Percentiles rank a stretch among this genome's conserved stretches.
phyloP scores from a whole-genome alignment of 495 filamentous ascomycete genomes.

The Annulohypoxylon nitens region DNA sequence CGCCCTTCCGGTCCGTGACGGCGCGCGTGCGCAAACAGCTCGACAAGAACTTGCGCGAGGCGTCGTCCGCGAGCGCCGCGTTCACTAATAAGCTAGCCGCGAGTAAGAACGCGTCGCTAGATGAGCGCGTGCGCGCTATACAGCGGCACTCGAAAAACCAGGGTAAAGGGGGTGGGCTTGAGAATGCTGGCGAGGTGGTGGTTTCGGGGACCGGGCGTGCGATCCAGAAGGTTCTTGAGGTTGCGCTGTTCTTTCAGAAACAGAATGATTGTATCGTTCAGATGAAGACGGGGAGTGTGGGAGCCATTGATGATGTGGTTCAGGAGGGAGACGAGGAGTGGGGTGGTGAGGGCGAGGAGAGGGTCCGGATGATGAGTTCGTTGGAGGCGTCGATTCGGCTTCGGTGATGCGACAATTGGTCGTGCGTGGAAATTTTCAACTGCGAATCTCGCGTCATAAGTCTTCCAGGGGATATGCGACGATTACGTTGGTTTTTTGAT shows the following conservation, averaged over 20 bases:
- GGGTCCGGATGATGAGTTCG: slow-evolving; percentile 74
- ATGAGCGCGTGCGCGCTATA: slow-evolving; percentile 59
- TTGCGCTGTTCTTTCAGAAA: slow-evolving; percentile 74
- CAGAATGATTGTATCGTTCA: slow-evolving; percentile 68
- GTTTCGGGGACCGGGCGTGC: slow-evolving; percentile 85
- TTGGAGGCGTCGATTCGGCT: slow-evolving; percentile 74
- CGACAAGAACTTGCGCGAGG: slow-evolving; percentile 70
- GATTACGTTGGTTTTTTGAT: not conserved
- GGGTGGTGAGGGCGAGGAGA: slow-evolving; percentile 64
- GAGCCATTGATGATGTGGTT: slow-evolving; percentile 78
- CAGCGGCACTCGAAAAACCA: slow-evolving; percentile 47
- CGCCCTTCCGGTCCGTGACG: slow-evolving; percentile 85
- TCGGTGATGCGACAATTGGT: slow-evolving; percentile 48
- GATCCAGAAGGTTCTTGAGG: slow-evolving; percentile 75
- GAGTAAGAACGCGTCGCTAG: slow-evolving; percentile 54
- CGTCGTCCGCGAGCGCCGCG: slow-evolving; percentile 48
- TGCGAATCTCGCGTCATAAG: not conserved
- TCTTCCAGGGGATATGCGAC: not conserved
- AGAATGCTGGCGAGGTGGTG: slow-evolving; percentile 70
- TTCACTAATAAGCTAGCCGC: slow-evolving; percentile 55
- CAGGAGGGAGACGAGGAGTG: slow-evolving; percentile 58
- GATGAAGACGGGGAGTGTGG: slow-evolving; percentile 73
- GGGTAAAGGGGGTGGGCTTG: slow-evolving; percentile 30
- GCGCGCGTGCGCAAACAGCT: slow-evolving; percentile 84
- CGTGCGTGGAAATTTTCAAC: not conserved